Base-by-base conservation (phyloP, 805 yeast genomes). In the Cyberlindnera misumaiensis region DNA sequence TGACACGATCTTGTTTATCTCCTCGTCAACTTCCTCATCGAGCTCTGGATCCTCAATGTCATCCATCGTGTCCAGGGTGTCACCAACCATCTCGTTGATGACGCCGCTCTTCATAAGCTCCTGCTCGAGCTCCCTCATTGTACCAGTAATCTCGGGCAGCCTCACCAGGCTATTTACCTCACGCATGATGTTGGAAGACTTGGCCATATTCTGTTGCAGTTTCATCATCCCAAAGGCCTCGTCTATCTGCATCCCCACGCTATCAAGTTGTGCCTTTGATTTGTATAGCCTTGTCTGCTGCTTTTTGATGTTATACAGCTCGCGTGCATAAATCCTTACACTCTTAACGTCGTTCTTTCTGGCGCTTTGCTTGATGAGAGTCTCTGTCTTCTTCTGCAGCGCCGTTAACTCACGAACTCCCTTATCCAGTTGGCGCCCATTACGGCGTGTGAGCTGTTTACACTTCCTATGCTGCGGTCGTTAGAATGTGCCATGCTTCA, bases 51-150 rank as follows among this genome's bases (percentile, higher is more conserved):
- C 84, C 14, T 74, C 82, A 34, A 73, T 81, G 24, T 80, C 86
- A 15, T 73, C 80, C 41, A 75, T 62, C 35, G 68, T 62, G 43
- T 89, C 97, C 43, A 90, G 68, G 45, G 85, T 78, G 55, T 93
- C 99, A 41, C 84, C 87, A 56, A 89, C 80, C 97, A 93, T 93
- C 56, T 93, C 98, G 48, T 85, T 86, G 38, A 93, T 87, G 32
- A 93, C 74, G 0, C 93, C 93, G 11, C 84, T 75, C 59, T 81
- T 83, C 76, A 84, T 79, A 51, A 90, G 70, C 62, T 93, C 99
- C 53, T 75, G 80, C 43, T 90, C 84, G 41, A 93, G 64, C 49
- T 83, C 94, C 53, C 82, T 82, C 84, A 90, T 87, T 0, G 95
- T 80, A 10, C 75, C 77, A 50, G 78, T 77, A 38, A 93, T 62